Evolutionary conservation across 2,329 filamentous ascomycete genomes (phyloP), one percentile per base, ranked within the genome.

Genomic region (Ophiocordyceps sinensis): DNA sequence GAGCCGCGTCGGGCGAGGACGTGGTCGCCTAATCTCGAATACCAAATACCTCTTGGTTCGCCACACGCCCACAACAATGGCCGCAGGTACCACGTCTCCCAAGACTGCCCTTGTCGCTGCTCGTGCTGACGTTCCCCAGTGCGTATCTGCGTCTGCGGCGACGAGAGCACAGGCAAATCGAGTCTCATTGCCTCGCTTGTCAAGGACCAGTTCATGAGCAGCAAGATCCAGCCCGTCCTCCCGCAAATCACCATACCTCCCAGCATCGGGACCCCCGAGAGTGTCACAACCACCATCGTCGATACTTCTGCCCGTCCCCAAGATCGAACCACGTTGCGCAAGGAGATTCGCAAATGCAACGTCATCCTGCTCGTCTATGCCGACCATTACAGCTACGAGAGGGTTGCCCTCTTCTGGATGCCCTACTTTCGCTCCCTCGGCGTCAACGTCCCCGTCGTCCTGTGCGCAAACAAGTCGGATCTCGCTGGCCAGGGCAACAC

Each of bases 391-490:
- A 96, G 88, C 71, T 98, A 96, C 66, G 91, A 98, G 59, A 74
- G 91, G 31, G 88, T 98, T 4, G 91, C 89, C 4, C 70, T 98
- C 37, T 98, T 96, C 62, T 98, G 91, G 91, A 83, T 98, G 75
- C 91, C 91, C 11, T 93, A 95, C 62, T 96, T 98, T 57, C 83
- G 91, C 45, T 94, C 88, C 4, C 75, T 98, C 32, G 91, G 91
- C n/a, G 91, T 98, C 57, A 98, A 98, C 58, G 87, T 98, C 19
- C 91, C 91, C 0, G 91, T 98, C 11, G 88, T 98, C 36, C 68
- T 98, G 43, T 96, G 91, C 55, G 87, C 91, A 55, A 96, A 96
- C 68, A 98, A 98, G 62, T 85, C 86, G n/a, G 91, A 98, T 53
- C 68, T 95, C 41, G 76, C 78, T 3, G 75, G 74, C 3, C 80